These are phyloP conservation scores for Cytospora piceicola DNA, from an alignment of 2,329 filamentous ascomycete genomes.

Conservation along the genomic window DNA sequence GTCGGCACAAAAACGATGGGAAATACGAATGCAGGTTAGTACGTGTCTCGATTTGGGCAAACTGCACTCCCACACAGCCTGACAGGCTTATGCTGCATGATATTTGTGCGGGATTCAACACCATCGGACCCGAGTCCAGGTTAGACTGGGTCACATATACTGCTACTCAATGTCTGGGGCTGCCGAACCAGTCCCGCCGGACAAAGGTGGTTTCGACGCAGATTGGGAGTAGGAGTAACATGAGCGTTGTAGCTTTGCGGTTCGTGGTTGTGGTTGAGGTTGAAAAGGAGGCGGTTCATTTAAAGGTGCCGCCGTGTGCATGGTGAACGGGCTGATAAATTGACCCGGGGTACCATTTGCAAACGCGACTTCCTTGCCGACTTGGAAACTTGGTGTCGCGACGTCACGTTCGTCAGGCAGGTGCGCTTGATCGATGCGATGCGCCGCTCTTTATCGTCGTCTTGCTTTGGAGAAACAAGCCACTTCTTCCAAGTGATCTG, in stretches of 20 bases:
- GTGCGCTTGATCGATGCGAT: not conserved
- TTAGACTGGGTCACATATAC: not conserved
- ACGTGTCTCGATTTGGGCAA: not conserved
- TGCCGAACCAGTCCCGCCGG: not conserved
- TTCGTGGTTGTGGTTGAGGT: not conserved
- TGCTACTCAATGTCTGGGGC: not conserved
- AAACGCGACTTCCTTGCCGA: conserved; percentile 10
- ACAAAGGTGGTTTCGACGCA: not conserved
- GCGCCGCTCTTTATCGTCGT: not conserved
- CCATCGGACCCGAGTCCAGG: not conserved
- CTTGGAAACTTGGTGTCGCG: no score
- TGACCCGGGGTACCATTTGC: not conserved
- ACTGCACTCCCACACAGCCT: not conserved
- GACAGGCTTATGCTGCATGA: no score
- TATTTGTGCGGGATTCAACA: not conserved
- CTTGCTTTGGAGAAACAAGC: not conserved
- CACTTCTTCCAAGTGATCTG: not conserved
- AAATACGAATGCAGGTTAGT: not conserved
- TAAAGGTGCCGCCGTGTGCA: not conserved
- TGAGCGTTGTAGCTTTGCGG: not conserved
- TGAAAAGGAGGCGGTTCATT: not conserved
- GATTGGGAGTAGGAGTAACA: no score
- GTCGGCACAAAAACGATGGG: not conserved
- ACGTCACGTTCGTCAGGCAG: conserved; percentile 3
- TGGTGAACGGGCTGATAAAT: not conserved